Percentiles rank a stretch among this genome's conserved stretches.
phyloP scores from a whole-genome alignment of 768 basidiomycete genomes.

The Collybia sp. region DNA sequence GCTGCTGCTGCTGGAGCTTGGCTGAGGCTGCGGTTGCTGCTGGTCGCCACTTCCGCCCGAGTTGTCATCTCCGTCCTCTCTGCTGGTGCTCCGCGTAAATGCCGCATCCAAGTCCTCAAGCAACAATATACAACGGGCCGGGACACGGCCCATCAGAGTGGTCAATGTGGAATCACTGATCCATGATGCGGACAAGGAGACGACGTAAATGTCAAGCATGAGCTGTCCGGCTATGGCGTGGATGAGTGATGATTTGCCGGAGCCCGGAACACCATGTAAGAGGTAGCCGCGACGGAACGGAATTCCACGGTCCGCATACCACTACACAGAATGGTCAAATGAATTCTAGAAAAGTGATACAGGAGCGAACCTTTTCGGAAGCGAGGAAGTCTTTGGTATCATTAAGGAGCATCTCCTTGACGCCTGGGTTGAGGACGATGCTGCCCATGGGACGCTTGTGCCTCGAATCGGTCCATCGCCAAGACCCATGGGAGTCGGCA shows the following conservation, averaged over 20 bases:
- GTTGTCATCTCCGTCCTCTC: constrained; percentile 45
- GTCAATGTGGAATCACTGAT: constrained; percentile 85
- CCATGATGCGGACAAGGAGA: constrained; percentile 83
- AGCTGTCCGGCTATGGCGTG: constrained; percentile 86
- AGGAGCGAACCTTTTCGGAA: constrained; percentile 61
- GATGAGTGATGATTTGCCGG: constrained; percentile 83
- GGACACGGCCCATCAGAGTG: constrained; percentile 83
- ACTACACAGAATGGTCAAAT: constrained; percentile 32
- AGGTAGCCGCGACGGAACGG: constrained; percentile 89
- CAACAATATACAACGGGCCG: constrained; percentile 79
- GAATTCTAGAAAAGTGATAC: not conserved
- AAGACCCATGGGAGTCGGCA: constrained; percentile 82
- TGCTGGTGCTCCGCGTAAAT: constrained; percentile 70
- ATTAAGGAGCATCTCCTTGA: constrained; percentile 83
- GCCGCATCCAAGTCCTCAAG: constrained; percentile 91
- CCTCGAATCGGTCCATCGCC: constrained; percentile 84
- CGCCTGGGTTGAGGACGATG: constrained; percentile 84
- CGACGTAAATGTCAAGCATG: constrained; percentile 88
- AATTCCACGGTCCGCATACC: constrained; percentile 92
- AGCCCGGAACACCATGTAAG: constrained; percentile 79
- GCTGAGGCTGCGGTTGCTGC: not conserved
- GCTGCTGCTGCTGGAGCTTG: constrained; percentile 10
- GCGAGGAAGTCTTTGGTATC: constrained; percentile 82
- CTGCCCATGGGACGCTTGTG: constrained; percentile 87
- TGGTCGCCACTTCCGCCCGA: constrained; percentile 20